phyloP scores from a whole-genome alignment of 371 early-diverging fungal genomes.

The Batkoa obscura region DNA sequence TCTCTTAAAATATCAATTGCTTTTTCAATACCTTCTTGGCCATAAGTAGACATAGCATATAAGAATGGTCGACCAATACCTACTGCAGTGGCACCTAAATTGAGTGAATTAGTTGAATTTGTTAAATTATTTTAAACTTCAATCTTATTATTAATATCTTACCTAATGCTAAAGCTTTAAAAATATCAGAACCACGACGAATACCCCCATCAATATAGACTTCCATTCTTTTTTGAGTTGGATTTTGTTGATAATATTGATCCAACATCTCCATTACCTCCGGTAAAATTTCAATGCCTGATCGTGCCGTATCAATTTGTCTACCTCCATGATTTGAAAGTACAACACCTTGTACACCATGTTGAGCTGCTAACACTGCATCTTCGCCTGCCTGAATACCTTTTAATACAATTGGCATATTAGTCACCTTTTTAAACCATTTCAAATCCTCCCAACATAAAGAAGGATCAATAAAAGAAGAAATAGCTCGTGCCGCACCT shows the following conservation, averaged over 20 bases:
- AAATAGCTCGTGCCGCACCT: constrained; percentile 60
- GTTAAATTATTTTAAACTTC: not conserved
- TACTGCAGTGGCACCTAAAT: constrained; percentile 73
- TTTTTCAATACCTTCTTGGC: constrained; percentile 55
- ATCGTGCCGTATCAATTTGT: constrained; percentile 53
- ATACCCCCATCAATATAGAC: constrained; percentile 87
- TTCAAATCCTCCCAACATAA: constrained; percentile 73
- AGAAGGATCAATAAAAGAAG: constrained; percentile 49
- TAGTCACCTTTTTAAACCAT: constrained; percentile 68
- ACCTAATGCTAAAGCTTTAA: constrained; percentile 76
- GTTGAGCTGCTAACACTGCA: constrained; percentile 59
- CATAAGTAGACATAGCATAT: constrained; percentile 34
- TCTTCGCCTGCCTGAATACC: constrained; percentile 84
- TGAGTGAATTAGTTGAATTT: not conserved
- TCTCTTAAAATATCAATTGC: constrained; percentile 45
- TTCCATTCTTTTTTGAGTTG: constrained; percentile 39
- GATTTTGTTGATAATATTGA: constrained; percentile 10
- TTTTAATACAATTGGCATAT: constrained; percentile 76
- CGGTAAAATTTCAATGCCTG: constrained; percentile 58
- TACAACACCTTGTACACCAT: constrained; percentile 64
- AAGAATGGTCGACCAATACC: constrained; percentile 74
- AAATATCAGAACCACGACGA: constrained; percentile 70
- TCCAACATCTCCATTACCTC: constrained; percentile 55
- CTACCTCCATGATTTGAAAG: constrained; percentile 93
- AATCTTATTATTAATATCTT: not conserved